A percentile compares a stretch with the other conserved stretches of the same genome.
Evolutionary conservation across 495 filamentous ascomycete genomes (phyloP).

Genomic region (Xylaria grammica): DNA sequence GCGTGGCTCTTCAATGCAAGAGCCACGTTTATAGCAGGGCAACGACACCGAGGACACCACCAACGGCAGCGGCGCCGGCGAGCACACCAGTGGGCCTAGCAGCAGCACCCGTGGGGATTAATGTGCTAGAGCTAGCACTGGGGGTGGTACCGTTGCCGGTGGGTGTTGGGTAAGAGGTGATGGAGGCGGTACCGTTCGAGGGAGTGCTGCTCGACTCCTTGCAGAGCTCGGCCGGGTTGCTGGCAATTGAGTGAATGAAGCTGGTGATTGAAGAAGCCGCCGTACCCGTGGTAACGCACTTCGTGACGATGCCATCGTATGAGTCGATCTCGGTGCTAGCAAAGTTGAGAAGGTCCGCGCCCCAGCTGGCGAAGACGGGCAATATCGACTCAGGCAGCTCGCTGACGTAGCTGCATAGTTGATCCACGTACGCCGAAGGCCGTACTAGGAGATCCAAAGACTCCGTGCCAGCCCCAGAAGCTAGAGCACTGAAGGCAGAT

Average conservation of each 20-base stretch:
- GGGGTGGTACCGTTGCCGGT: conserved; percentile 8
- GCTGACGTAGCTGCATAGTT: background rate
- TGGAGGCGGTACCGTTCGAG: background rate
- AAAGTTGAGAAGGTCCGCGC: background rate
- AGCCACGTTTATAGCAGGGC: conserved; percentile 6
- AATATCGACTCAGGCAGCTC: background rate
- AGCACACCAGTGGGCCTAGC: conserved; percentile 6
- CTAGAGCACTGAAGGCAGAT: background rate
- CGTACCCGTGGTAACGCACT: background rate
- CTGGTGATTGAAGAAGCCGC: conserved; percentile 9
- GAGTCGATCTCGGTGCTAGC: conserved; percentile 1
- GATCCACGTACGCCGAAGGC: background rate
- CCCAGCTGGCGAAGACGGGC: background rate
- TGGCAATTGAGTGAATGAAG: conserved; percentile 13
- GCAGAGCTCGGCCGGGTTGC: background rate
- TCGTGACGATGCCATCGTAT: conserved; percentile 10
- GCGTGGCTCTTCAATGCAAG: no score
- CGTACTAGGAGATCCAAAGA: background rate
- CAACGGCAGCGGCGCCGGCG: background rate
- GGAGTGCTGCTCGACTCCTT: background rate
- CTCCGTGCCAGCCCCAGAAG: background rate
- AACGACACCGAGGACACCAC: background rate
- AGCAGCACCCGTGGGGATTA: conserved; percentile 4
- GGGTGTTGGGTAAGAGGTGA: conserved; percentile 6
- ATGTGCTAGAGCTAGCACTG: background rate